phyloP scores from a whole-genome alignment of 208 protist genomes.

The Trypanosoma vivax region DNA sequence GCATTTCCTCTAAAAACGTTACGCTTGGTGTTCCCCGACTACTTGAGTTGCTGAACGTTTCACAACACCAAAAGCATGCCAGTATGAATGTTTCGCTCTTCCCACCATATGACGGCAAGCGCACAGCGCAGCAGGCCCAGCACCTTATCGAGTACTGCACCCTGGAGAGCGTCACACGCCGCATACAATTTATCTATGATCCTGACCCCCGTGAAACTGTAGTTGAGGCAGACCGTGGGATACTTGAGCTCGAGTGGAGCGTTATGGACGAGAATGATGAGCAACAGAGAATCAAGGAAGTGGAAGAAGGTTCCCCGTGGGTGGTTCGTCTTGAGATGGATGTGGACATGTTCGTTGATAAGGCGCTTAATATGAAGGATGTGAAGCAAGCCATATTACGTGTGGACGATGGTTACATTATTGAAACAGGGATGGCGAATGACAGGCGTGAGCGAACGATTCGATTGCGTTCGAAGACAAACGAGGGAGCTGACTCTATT shows the following conservation, averaged over 20 bases:
- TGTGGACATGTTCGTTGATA: constrained; percentile 86
- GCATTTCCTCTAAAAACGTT: constrained; percentile 99
- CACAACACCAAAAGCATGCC: constrained; percentile 94
- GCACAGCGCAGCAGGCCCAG: constrained; percentile 86
- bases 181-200: constrained; percentile 97
- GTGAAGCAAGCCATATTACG: constrained; percentile 89
- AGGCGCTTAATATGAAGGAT: constrained; percentile 89
- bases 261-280: constrained; percentile 59
- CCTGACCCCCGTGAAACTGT: constrained; percentile 91
- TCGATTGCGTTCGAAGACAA: constrained; percentile 75
- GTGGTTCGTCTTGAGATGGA: constrained; percentile 95
- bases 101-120: constrained; percentile 36
- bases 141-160: constrained; percentile 94
- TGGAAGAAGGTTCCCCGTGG: constrained; percentile 87
- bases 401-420: constrained; percentile 68
- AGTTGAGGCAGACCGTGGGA: constrained; percentile 91
- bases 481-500: constrained; percentile 50
- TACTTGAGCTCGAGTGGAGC: constrained; percentile 55
- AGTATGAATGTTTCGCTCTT: constrained; percentile 92
- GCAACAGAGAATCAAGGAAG: constrained; percentile 21
- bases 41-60: constrained; percentile 99
- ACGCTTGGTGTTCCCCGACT: constrained; percentile 99
- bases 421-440: constrained; percentile 93
- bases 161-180: constrained; percentile 82
- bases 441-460: constrained; percentile 83